phyloP scores from a whole-genome alignment of 306 rosid genomes.

The Elaeagnus macrophylla region DNA sequence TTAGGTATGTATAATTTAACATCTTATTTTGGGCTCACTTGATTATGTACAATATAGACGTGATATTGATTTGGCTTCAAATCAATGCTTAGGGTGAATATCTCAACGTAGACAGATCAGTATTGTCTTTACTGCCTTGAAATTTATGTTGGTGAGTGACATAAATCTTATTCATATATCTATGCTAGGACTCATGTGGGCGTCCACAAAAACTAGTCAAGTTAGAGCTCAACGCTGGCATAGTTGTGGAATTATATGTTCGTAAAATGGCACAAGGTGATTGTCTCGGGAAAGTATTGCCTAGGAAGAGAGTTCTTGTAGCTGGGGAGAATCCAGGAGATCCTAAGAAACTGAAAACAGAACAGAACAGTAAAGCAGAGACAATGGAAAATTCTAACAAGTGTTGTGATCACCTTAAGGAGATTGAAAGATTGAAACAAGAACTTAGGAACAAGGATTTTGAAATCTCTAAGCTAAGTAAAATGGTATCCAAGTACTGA shows the following conservation, averaged over 20 bases:
- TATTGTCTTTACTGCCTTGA: too few species aligned
- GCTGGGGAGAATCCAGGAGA: conserved; percentile 23
- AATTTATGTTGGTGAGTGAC: neutral
- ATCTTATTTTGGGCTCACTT: too few species aligned
- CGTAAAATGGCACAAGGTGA: conserved; percentile 36
- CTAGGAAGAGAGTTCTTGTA: conserved; percentile 43
- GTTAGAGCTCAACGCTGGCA: conserved; percentile 29
- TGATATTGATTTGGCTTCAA: too few species aligned
- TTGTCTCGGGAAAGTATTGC: conserved; percentile 1
- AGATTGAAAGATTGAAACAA: too few species aligned
- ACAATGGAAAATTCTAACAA: conserved; percentile 5
- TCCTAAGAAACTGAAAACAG: conserved; percentile 45
- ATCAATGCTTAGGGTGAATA: too few species aligned
- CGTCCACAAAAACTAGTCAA: conserved; percentile 46
- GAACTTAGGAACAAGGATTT: too few species aligned
- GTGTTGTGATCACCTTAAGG: conserved; percentile 24
- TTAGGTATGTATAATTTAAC: too few species aligned
- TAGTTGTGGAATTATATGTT: conserved; percentile 24
- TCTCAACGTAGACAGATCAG: too few species aligned
- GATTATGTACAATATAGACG: too few species aligned
- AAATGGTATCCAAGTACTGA: conserved; percentile 21
- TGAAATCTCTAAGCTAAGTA: conserved; percentile 33
- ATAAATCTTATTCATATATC: too few species aligned
- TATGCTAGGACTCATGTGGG: conserved; percentile 67
- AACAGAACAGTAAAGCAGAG: conserved; percentile 23